Percentiles rank a stretch among this genome's conserved stretches.
Conservation (phyloP, 805 yeast genomes). For the Blastobotrys attinorum region DNA sequence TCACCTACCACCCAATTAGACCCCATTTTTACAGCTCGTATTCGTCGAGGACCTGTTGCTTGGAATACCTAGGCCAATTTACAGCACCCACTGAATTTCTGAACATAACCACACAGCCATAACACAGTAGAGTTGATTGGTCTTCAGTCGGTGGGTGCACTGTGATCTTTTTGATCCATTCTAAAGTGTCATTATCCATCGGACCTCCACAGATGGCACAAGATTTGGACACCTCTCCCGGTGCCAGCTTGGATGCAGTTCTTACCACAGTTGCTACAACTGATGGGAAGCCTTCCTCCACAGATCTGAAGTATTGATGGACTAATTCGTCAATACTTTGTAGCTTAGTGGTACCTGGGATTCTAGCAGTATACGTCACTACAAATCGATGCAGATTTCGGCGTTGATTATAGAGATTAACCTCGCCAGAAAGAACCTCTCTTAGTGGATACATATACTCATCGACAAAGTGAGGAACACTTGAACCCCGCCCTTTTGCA, state of each 20-base stretch:
- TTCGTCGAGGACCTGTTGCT: constrained; percentile 39
- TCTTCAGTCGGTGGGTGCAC: constrained; percentile 37
- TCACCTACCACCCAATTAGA: too few species aligned
- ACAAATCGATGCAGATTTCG: constrained; percentile 32
- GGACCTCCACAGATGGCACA: constrained; percentile 54
- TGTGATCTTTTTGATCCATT: constrained; percentile 62
- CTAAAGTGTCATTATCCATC: constrained; percentile 49
- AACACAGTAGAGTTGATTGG: constrained; percentile 44
- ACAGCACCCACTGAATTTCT: constrained; percentile 28
- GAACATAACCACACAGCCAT: constrained; percentile 66
- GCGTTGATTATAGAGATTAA: constrained; percentile 46
- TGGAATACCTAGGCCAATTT: constrained; percentile 23
- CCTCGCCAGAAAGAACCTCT: constrained; percentile 65
- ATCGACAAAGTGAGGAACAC: constrained; percentile 15
- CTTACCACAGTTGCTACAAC: constrained; percentile 88
- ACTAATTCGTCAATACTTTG: constrained; percentile 80
- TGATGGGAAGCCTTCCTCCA: constrained; percentile 77
- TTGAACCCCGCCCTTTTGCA: constrained; percentile 79
- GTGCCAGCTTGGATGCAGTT: constrained; percentile 65
- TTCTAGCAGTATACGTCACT: constrained; percentile 19
- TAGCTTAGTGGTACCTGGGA: constrained; percentile 47
- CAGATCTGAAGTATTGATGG: constrained; percentile 56
- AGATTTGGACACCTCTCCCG: constrained; percentile 14
- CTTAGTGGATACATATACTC: constrained; percentile 60
- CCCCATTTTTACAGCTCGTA: constrained; percentile 38